Percentiles rank a stretch among this genome's conserved stretches.
phyloP scores from a whole-genome alignment of 352 stramenopile genomes.

The Globisporangium ultimum region DNA sequence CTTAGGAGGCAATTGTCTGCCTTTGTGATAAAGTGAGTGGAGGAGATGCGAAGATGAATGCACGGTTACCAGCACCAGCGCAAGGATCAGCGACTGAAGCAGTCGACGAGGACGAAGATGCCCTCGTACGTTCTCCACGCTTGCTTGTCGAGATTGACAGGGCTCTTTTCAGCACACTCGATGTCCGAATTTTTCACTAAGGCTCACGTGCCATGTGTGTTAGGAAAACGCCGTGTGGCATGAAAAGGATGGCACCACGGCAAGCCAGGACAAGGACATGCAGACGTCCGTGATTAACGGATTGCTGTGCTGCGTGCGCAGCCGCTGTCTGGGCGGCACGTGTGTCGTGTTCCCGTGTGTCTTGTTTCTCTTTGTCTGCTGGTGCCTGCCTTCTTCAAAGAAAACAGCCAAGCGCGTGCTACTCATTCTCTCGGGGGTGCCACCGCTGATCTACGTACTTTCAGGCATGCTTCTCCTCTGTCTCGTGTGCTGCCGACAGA shows the following conservation, averaged over 20 bases:
- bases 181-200: too few relatives aligned
- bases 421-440: slow-evolving; percentile 44
- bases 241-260: slow-evolving; percentile 31
- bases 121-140: slow-evolving; percentile 8
- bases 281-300: slow-evolving; percentile 35
- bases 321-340: slow-evolving; percentile 44
- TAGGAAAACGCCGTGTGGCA: slow-evolving; percentile 64
- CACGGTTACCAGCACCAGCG: slow-evolving; percentile 3
- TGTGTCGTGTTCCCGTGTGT: slow-evolving; percentile 56
- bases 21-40: neutral
- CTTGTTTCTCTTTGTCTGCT: slow-evolving; percentile 51
- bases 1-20: neutral
- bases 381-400: slow-evolving; percentile 28
- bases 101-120: slow-evolving; percentile 23
- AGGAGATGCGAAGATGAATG: slow-evolving; percentile 3
- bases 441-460: slow-evolving; percentile 34
- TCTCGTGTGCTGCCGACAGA: slow-evolving; percentile 52
- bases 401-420: slow-evolving; percentile 24
- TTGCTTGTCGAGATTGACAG: too few relatives aligned
- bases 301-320: slow-evolving; percentile 64
- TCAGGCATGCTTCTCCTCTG: slow-evolving; percentile 28
- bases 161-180: too few relatives aligned
- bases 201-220: too few relatives aligned
- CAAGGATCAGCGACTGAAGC: slow-evolving; percentile 8
- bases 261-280: slow-evolving; percentile 21